Conservation (phyloP, 345 rosid species). For the Aquilaria sinensis region DNA sequence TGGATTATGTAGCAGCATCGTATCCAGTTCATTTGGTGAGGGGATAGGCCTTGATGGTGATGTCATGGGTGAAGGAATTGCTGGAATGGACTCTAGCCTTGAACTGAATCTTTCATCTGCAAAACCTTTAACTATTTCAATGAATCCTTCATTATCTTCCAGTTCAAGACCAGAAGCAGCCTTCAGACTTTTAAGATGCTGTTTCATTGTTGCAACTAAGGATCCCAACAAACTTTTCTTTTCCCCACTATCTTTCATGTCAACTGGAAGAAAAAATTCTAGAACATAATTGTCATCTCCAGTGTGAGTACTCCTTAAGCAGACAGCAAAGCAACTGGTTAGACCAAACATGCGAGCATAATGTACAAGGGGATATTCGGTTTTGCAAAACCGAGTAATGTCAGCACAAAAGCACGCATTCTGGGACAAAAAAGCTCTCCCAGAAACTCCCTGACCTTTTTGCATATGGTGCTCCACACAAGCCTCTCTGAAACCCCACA, state of each 20-base stretch:
- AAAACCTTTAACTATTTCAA: conserved; percentile 60
- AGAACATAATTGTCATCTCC: conserved; percentile 86
- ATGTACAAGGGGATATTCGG: conserved; percentile 90
- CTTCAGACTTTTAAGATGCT: conserved; percentile 66
- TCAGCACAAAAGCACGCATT: conserved; percentile 70
- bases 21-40: conserved; percentile 20
- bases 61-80: conserved; percentile 27
- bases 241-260: conserved; percentile 31
- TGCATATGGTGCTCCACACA: conserved; percentile 95
- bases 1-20: conserved; percentile 21
- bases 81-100: conserved; percentile 36
- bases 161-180: conserved; percentile 67
- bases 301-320: conserved; percentile 65
- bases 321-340: conserved; percentile 69
- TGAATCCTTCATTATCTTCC: conserved; percentile 43
- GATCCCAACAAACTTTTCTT: conserved; percentile 59
- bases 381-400: conserved; percentile 70
- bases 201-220: conserved; percentile 68
- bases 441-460: conserved; percentile 93
- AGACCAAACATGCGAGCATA: conserved; percentile 89
- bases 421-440: conserved; percentile 73
- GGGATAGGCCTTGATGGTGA: conserved; percentile 22
- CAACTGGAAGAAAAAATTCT: conserved; percentile 80
- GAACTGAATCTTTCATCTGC: conserved; percentile 36
- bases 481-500: conserved; percentile 96